Percentiles rank a stretch among this genome's conserved stretches.
phyloP scores from a whole-genome alignment of 768 basidiomycete species.

The Pleurotus pulmonarius region DNA sequence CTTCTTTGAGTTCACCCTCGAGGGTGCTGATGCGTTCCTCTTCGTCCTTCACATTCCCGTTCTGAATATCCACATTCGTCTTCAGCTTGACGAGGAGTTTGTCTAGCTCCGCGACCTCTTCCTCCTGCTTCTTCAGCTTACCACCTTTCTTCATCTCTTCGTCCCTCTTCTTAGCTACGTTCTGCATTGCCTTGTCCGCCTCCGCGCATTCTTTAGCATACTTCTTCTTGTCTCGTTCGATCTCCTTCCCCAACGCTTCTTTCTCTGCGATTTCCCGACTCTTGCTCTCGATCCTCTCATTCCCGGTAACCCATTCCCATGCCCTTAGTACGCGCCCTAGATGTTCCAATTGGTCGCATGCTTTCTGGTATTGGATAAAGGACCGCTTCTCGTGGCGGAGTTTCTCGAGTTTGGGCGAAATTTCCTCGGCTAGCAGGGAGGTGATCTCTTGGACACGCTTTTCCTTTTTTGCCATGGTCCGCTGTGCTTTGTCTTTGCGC shows the following conservation, averaged over 20 bases:
- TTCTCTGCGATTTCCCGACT: slow-evolving; percentile 50
- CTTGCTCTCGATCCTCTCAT: slow-evolving; percentile 49
- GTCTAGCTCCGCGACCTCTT: slow-evolving; percentile 71
- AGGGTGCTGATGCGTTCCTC: slow-evolving; percentile 51
- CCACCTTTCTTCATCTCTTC: slow-evolving; percentile 92
- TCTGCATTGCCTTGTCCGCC: slow-evolving; percentile 63
- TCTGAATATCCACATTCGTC: slow-evolving; percentile 84
- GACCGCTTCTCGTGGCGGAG: slow-evolving; percentile 86
- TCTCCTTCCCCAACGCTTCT: slow-evolving; percentile 41
- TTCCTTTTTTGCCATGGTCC: slow-evolving; percentile 96
- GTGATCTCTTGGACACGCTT: slow-evolving; percentile 91
- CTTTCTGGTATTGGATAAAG: slow-evolving; percentile 88
- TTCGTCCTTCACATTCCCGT: slow-evolving; percentile 75
- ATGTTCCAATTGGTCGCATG: slow-evolving; percentile 81
- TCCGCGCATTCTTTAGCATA: slow-evolving; percentile 50
- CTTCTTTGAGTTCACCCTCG: slow-evolving; percentile 58
- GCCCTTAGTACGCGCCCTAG: slow-evolving; percentile 80
- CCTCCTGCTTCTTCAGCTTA: slow-evolving; percentile 82
- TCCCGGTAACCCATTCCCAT: slow-evolving; percentile 78
- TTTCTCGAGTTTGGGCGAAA: slow-evolving; percentile 90
- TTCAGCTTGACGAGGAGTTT: slow-evolving; percentile 77
- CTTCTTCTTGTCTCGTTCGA: slow-evolving; percentile 45
- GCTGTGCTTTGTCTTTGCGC: slow-evolving; percentile 92
- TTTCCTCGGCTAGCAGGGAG: slow-evolving; percentile 79
- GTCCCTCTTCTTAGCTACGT: slow-evolving; percentile 74